Base-by-base conservation (phyloP, 352 stramenopile species). In the Achlya hypogyna region DNA sequence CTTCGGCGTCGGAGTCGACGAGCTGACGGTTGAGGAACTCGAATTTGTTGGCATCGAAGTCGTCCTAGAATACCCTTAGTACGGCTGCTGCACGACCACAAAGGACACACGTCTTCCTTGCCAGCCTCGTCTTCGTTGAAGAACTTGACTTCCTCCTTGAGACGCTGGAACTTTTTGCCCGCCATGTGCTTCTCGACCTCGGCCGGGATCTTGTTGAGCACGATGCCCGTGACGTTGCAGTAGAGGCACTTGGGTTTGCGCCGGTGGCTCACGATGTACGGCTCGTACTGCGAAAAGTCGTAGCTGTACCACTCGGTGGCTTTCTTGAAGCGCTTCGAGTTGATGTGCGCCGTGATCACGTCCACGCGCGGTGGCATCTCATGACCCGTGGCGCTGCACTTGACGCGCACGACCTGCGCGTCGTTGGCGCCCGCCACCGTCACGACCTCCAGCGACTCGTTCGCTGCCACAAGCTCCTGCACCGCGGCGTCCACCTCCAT, bases 261-360 rank as follows among this genome's bases (percentile, higher is more conserved):
- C n/a, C 88, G 89, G 68, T 97, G 86, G 49, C 79, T 53, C 25
- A 95, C 85, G 62, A 97, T 94, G 69, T 93, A 91, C 63, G 89
- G 89, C 73, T 92, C 86, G 78, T 96, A 97, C 79, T 96, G 75
- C 53, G 81, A 86, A 78, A 92, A 96, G 74, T 96, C 87, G 73
- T 88, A 77, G 72, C 77, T 92, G 72, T 96, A 96, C 87, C 85
- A 91, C 74, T 91, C 81, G 51, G 83, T 82, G 5, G 83, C 79
- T 67, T 95, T 93, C 29, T 75, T 23, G 65, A 91, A 90, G 63
- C 88, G 89, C 72, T 93, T 95, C 43, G 79, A 87, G 56, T 78
- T 71, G 27, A 93, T 56, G 66, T 93, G 77, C 67, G 75, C 62
- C 65, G 82, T 72, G 47, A 95, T 87, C 18, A 77, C 69, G 40